Conservation (phyloP, 768 basidiomycete species). For the Mycena vitilis region DNA sequence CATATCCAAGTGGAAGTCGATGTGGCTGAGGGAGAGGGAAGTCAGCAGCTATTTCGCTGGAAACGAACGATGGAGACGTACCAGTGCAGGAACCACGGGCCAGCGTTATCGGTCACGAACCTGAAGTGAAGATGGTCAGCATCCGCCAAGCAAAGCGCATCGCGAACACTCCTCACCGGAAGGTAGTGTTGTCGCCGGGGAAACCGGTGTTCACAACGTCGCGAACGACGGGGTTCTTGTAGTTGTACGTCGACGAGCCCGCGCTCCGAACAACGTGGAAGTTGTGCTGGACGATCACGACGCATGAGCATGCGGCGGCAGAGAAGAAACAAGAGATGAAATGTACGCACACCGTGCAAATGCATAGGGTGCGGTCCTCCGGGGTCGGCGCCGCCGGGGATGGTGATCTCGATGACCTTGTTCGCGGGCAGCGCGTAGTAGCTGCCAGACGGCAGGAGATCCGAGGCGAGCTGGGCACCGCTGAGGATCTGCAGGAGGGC, state of each 20-base stretch:
- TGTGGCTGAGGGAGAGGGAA: constrained; percentile 2
- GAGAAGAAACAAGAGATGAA: not conserved
- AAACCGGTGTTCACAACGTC: constrained; percentile 31
- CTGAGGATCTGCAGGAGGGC: constrained; percentile 59
- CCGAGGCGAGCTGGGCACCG: constrained; percentile 49
- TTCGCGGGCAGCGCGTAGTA: constrained; percentile 54
- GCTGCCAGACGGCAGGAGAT: constrained; percentile 46
- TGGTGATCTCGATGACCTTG: constrained; percentile 53
- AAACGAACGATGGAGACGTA: not conserved
- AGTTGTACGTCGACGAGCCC: constrained; percentile 42
- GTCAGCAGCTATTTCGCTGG: not conserved
- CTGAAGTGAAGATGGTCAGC: not conserved
- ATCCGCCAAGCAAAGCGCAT: not conserved
- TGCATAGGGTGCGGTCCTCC: constrained; percentile 32
- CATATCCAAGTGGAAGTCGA: constrained; percentile 28
- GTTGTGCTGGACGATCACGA: constrained; percentile 37
- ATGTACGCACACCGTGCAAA: constrained; percentile 32
- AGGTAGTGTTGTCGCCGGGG: constrained; percentile 27
- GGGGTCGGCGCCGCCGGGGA: constrained; percentile 41
- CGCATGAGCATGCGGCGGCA: not conserved
- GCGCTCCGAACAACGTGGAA: constrained; percentile 48
- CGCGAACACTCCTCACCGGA: constrained; percentile 2
- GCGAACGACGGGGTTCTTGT: constrained; percentile 51
- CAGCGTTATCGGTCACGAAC: constrained; percentile 33
- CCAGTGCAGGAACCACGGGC: constrained; percentile 35